These are phyloP conservation scores for Lentinus polychrous DNA, from an alignment of 1,284 basidiomycete genomes.

Conservation along the genomic window DNA sequence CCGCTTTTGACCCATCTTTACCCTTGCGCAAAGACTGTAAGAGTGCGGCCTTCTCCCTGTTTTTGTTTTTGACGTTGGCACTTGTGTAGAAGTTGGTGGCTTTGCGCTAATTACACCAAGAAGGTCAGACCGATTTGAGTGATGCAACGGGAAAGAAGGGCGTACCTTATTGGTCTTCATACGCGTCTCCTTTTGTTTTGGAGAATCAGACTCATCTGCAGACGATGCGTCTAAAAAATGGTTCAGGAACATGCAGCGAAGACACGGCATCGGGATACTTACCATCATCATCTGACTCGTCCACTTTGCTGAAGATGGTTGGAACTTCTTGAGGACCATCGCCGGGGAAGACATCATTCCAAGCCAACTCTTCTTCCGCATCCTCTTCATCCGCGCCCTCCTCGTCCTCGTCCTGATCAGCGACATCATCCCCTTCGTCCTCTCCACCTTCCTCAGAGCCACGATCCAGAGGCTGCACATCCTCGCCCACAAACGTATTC, in stretches of 20 bases:
- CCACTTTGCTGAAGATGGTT: slow-evolving; percentile 20
- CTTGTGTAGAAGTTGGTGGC: slow-evolving; percentile 86
- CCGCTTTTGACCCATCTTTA: not conserved
- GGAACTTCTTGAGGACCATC: slow-evolving; percentile 7
- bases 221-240: slow-evolving; percentile 6
- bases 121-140: not conserved
- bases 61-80: slow-evolving; percentile 89
- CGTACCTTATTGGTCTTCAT: slow-evolving; percentile 86
- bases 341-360: slow-evolving; percentile 15
- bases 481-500: slow-evolving; percentile 74
- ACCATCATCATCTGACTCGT: slow-evolving; percentile 25
- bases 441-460: slow-evolving; percentile 27
- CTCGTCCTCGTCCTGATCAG: slow-evolving; percentile 5
- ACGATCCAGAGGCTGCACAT: slow-evolving; percentile 55
- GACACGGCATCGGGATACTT: not conserved
- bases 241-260: not conserved
- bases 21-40: slow-evolving; percentile 32
- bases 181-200: slow-evolving; percentile 53
- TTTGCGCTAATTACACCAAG: slow-evolving; percentile 82
- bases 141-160: not conserved
- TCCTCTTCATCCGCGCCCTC: slow-evolving; percentile 8
- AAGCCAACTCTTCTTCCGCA: slow-evolving; percentile 8
- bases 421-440: slow-evolving; percentile 11
- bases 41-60: slow-evolving; percentile 52
- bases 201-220: slow-evolving; percentile 19